phyloP scores from a whole-genome alignment of 1,284 basidiomycete genomes.

The Cutaneotrichosporon sp. region DNA sequence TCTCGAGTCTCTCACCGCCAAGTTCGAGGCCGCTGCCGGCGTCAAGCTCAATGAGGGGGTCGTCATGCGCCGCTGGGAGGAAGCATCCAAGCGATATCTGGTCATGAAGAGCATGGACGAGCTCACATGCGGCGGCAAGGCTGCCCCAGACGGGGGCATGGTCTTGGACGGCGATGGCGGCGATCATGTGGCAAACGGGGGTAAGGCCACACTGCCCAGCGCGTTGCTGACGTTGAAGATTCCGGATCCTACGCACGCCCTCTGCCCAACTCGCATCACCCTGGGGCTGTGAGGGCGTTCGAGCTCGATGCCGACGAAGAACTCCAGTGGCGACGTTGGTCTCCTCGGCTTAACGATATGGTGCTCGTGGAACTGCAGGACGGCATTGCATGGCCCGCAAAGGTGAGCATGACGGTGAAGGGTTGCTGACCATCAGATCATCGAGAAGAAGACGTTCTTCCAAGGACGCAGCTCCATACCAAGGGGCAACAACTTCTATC shows the following conservation, averaged over 20 bases:
- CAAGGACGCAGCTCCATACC: constrained; percentile 44
- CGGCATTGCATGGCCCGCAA: constrained; percentile 41
- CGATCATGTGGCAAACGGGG: background rate
- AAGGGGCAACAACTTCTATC: constrained; percentile 47
- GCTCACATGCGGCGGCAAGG: constrained; percentile 32
- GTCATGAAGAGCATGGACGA: constrained; percentile 50
- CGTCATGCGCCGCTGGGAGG: constrained; percentile 43
- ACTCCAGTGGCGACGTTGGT: constrained; percentile 43
- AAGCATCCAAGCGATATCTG: constrained; percentile 48
- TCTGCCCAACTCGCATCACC: constrained; percentile 31
- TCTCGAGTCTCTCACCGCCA: constrained; percentile 33
- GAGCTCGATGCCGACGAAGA: constrained; percentile 37
- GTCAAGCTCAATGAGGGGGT: constrained; percentile 45
- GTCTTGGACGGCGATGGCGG: constrained; percentile 12
- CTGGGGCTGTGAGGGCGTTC: constrained; percentile 34
- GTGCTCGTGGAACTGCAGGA: constrained; percentile 42
- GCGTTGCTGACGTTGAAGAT: background rate
- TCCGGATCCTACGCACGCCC: constrained; percentile 17
- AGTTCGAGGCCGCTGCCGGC: constrained; percentile 43
- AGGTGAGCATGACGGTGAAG: constrained; percentile 26
- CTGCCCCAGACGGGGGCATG: constrained; percentile 17
- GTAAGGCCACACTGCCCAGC: background rate
- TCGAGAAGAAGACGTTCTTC: constrained; percentile 46
- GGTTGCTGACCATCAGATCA: constrained; percentile 33
- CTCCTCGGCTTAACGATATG: constrained; percentile 37